phyloP scores from a whole-genome alignment of 352 stramenopile genomes.

The Pythium apleroticum region DNA sequence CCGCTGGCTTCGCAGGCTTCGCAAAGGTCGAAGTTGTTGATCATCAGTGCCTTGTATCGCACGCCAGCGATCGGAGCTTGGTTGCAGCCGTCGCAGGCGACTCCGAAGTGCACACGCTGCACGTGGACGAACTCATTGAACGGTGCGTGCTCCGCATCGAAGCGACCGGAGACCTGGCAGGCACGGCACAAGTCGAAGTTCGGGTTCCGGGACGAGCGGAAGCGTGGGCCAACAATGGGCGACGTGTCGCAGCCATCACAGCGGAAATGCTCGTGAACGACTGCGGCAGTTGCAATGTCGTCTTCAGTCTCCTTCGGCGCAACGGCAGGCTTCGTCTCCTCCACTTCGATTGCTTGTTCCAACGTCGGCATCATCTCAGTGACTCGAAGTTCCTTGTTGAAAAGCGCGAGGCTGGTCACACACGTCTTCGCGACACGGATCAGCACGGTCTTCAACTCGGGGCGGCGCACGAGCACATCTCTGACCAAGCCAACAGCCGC shows the following conservation, averaged over 20 bases:
- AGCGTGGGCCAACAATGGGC: constrained; percentile 39
- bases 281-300: constrained; percentile 10
- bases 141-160: constrained; percentile 15
- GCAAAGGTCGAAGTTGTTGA: constrained; percentile 72
- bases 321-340: constrained; percentile 13
- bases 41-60: constrained; percentile 65
- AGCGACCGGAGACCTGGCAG: constrained; percentile 22
- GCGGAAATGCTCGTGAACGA: constrained; percentile 30
- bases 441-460: constrained; percentile 43
- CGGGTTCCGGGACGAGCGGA: constrained; percentile 29
- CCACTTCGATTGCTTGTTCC: constrained; percentile 12
- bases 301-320: constrained; percentile 7
- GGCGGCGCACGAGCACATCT: constrained; percentile 38
- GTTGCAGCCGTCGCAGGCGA: constrained; percentile 60
- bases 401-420: constrained; percentile 32
- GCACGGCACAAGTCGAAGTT: constrained; percentile 41
- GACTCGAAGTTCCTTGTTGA: constrained; percentile 36
- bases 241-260: constrained; percentile 41
- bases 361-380: constrained; percentile 28
- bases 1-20: constrained; percentile 37
- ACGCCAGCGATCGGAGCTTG: constrained; percentile 59
- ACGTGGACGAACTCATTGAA: constrained; percentile 22
- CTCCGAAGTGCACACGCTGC: constrained; percentile 33
- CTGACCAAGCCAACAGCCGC: constrained; percentile 41
- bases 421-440: constrained; percentile 47